These are phyloP conservation scores for Peronospora tabacina DNA, from an alignment of 352 stramenopile species.

Conservation along the genomic window DNA sequence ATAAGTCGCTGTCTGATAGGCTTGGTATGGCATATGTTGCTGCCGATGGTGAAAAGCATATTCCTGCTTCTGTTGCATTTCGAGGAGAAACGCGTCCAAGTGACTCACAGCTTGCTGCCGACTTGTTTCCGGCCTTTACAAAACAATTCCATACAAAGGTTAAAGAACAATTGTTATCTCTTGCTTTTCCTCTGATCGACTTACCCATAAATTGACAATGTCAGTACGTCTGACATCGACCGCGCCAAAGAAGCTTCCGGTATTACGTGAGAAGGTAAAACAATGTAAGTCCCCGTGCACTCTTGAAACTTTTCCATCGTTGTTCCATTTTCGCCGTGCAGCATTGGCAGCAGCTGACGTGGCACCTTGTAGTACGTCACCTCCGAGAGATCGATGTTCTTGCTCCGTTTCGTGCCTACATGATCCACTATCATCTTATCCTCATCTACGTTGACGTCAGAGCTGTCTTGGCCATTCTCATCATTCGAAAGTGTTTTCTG, in stretches of 20 bases:
- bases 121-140: slow-evolving; percentile 33
- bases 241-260: slow-evolving; percentile 11
- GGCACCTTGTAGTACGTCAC: slow-evolving; percentile 72
- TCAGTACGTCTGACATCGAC: slow-evolving; percentile 29
- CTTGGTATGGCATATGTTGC: slow-evolving; percentile 31
- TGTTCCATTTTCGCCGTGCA: slow-evolving; percentile 60
- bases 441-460: slow-evolving; percentile 25
- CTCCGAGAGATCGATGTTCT: slow-evolving; percentile 69
- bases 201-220: slow-evolving; percentile 73
- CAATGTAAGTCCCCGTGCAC: slow-evolving; percentile 71
- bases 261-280: slow-evolving; percentile 35
- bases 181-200: background rate
- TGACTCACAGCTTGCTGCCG: slow-evolving; percentile 48
- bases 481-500: slow-evolving; percentile 12
- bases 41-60: slow-evolving; percentile 35
- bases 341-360: slow-evolving; percentile 47
- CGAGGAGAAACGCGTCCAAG: slow-evolving; percentile 49
- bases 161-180: background rate
- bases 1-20: slow-evolving; percentile 23
- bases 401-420: slow-evolving; percentile 30
- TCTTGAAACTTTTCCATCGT: slow-evolving; percentile 75
- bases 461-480: slow-evolving; percentile 5
- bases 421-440: slow-evolving; percentile 49
- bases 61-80: slow-evolving; percentile 53
- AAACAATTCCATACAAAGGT: background rate